Conservation (phyloP, 2,329 filamentous ascomycete species). For the Curvularia sp. region DNA sequence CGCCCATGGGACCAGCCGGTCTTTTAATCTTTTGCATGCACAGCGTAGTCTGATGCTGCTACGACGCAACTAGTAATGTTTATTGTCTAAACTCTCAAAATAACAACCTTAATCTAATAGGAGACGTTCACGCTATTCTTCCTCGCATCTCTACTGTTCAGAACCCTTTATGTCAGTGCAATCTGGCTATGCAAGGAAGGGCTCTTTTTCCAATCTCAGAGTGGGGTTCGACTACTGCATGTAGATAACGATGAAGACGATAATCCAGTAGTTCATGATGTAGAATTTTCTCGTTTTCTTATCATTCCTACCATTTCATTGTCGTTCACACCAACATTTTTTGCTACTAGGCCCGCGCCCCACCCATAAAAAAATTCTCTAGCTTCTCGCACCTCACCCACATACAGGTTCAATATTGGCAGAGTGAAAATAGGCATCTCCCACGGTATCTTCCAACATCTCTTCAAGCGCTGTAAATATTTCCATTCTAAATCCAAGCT, state of each 20-base stretch:
- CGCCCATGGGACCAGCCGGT: neutral
- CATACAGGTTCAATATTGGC: neutral
- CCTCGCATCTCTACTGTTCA: neutral
- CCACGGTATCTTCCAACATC: neutral
- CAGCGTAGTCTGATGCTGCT: neutral
- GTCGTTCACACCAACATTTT: neutral
- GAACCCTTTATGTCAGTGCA: neutral
- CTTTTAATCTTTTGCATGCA: neutral
- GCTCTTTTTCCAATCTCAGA: neutral
- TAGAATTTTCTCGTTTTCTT: neutral
- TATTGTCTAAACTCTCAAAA: neutral
- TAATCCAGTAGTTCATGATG: neutral
- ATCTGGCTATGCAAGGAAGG: neutral
- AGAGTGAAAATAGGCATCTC: neutral
- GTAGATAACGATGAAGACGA: neutral
- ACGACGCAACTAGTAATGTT: neutral
- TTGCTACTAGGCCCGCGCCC: neutral
- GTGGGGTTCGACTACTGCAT: neutral
- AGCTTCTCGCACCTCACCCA: neutral
- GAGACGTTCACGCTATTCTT: neutral
- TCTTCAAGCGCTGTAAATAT: neutral
- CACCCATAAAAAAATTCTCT: constrained; percentile 3
- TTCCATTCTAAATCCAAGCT: neutral
- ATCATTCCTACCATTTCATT: too few species aligned
- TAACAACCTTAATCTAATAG: neutral